These are phyloP conservation scores for Panellus pusillus DNA, from an alignment of 768 basidiomycete genomes.

Conservation along the genomic window DNA sequence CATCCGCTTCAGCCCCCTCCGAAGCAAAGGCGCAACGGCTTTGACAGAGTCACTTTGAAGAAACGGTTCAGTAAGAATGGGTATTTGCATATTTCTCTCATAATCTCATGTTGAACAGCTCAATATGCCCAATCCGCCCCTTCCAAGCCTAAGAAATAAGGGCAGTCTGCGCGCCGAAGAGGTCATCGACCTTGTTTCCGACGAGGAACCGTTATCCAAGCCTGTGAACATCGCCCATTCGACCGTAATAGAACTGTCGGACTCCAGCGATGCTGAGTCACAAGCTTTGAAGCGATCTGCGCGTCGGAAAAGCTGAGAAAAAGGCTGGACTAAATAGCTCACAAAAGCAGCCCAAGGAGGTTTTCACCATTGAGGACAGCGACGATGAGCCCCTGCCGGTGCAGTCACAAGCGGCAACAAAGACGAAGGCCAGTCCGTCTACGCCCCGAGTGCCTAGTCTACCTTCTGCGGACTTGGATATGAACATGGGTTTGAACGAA, in stretches of 20 bases:
- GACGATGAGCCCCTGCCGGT: slow-evolving; percentile 10
- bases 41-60: background rate
- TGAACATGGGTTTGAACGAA: background rate
- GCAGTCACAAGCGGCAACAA: background rate
- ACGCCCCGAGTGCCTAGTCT: background rate
- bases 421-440: background rate
- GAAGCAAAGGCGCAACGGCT: background rate
- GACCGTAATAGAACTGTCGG: background rate
- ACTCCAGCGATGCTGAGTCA: slow-evolving; percentile 8
- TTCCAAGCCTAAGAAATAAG: background rate
- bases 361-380: slow-evolving; percentile 10
- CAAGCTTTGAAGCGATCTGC: background rate
- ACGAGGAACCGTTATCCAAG: background rate
- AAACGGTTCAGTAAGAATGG: slow-evolving; percentile 3
- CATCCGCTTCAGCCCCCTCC: slow-evolving; percentile 12
- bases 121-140: slow-evolving; percentile 11
- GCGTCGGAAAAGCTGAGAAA: slow-evolving; percentile 6
- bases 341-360: background rate
- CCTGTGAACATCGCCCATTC: background rate
- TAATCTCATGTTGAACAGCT: background rate
- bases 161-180: background rate
- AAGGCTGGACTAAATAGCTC: background rate
- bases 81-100: background rate
- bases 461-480: background rate
- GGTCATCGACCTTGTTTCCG: background rate